These are phyloP conservation scores for Hypoxylon lenormandii DNA, from an alignment of 495 filamentous ascomycete genomes.

Conservation along the genomic window DNA sequence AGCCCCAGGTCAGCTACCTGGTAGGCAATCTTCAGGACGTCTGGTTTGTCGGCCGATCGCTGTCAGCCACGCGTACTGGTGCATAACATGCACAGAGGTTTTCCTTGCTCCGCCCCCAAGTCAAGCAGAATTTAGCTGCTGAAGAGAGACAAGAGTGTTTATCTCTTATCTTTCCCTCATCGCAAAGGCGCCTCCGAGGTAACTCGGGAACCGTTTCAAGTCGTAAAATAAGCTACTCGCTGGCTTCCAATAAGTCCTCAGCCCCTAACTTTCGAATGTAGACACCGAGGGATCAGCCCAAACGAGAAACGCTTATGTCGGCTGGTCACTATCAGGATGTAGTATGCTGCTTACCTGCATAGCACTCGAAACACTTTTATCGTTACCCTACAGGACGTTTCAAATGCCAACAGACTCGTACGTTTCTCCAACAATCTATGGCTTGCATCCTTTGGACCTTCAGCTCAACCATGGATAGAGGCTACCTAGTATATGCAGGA, in stretches of 20 bases:
- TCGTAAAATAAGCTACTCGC: slow-evolving; percentile 3
- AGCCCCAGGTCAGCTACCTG: background rate
- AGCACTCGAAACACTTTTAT: slow-evolving; percentile 19
- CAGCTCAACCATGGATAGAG: background rate
- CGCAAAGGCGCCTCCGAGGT: background rate
- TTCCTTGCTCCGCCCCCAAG: slow-evolving; percentile 14
- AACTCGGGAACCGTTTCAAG: slow-evolving; percentile 16
- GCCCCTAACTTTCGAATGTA: background rate
- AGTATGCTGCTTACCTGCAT: slow-evolving; percentile 17
- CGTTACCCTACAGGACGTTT: slow-evolving; percentile 19
- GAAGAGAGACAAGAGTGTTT: slow-evolving; percentile 2
- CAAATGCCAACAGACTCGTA: background rate
- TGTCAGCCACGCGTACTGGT: slow-evolving; percentile 11
- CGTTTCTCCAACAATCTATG: slow-evolving; percentile 4
- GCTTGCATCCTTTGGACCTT: background rate
- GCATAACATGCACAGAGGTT: background rate
- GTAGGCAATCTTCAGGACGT: background rate
- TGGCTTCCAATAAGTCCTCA: background rate
- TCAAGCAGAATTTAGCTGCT: slow-evolving; percentile 9
- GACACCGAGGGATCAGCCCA: slow-evolving; percentile 21
- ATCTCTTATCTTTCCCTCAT: background rate
- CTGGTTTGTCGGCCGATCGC: slow-evolving; percentile 8
- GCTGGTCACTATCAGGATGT: slow-evolving; percentile 14
- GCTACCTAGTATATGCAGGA: background rate
- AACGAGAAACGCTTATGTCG: background rate